Evolutionary conservation across 2,329 filamentous ascomycete species (phyloP).

Genomic region (Knufia fluminis): DNA sequence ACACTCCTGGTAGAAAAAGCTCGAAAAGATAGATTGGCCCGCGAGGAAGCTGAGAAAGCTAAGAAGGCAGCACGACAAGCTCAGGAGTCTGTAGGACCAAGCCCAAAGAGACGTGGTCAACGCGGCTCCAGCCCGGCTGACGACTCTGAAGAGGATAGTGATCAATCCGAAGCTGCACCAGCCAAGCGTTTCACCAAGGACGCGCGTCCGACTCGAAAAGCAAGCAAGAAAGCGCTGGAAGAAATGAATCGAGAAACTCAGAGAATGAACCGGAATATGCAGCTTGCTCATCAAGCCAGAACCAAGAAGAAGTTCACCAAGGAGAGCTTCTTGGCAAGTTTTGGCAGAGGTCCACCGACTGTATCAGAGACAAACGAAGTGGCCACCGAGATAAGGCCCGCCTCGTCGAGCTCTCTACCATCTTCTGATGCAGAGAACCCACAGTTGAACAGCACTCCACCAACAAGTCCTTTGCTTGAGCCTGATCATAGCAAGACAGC

Average conservation of each 20-base stretch:
- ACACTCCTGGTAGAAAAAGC: constrained; percentile 65
- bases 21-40: constrained; percentile 58
- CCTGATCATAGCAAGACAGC: constrained; percentile 19
- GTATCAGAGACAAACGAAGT: constrained; percentile 19
- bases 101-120: constrained; percentile 32
- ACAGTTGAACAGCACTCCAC: constrained; percentile 52
- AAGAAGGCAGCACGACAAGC: constrained; percentile 29
- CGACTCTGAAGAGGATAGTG: constrained; percentile 44
- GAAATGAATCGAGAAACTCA: constrained; percentile 95
- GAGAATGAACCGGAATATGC: constrained; percentile 78
- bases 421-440: constrained; percentile 35
- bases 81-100: constrained; percentile 30
- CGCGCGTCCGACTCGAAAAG: constrained; percentile 65
- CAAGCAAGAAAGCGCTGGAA: constrained; percentile 87
- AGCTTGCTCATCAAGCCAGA: constrained; percentile 78
- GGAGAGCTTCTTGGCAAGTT: constrained; percentile 69
- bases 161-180: constrained; percentile 53
- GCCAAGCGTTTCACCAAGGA: constrained; percentile 51
- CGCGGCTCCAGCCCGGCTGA: constrained; percentile 27
- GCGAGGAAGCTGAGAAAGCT: constrained; percentile 47
- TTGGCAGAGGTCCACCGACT: constrained; percentile 58
- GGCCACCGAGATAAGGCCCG: constrained; percentile 7
- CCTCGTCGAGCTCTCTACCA: constrained; percentile 41
- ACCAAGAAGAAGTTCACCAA: constrained; percentile 88
- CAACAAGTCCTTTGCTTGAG: constrained; percentile 52